A percentile compares a stretch with the other conserved stretches of the same genome.
These are phyloP conservation scores for Penicillium bovifimosum DNA, from an alignment of 495 filamentous ascomycete genomes.

Conservation along the genomic window DNA sequence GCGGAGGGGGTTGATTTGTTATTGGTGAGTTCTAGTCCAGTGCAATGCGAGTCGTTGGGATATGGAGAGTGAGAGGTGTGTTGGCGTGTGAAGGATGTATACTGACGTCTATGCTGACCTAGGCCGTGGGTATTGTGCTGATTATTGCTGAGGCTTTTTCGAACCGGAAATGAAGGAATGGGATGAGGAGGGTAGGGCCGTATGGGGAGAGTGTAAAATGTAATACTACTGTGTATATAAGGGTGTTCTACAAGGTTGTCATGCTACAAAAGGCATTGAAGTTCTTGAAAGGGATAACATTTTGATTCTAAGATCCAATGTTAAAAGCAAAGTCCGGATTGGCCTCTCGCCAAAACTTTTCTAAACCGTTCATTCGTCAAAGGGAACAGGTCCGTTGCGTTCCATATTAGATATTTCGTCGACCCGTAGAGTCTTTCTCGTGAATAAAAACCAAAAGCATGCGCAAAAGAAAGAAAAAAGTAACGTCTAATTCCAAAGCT, in stretches of 20 bases:
- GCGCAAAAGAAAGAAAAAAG: too few relatives aligned
- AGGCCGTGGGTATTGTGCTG: conserved; percentile 22
- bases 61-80: not conserved
- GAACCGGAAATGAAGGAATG: not conserved
- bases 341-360: conserved; percentile 11
- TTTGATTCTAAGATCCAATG: conserved; percentile 3
- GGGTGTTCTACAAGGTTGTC: too few relatives aligned
- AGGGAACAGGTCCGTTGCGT: conserved; percentile 8
- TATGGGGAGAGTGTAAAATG: too few relatives aligned
- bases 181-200: too few relatives aligned
- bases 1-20: conserved; percentile 25
- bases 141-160: conserved; percentile 13
- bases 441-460: conserved; percentile 2
- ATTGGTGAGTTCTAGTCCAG: conserved; percentile 13
- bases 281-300: not conserved
- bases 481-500: not conserved
- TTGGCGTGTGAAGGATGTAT: not conserved
- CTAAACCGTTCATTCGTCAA: conserved; percentile 28
- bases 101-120: not conserved
- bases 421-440: not conserved
- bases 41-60: not conserved
- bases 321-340: not conserved
- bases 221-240: too few relatives aligned
- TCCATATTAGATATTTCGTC: conserved; percentile 18
- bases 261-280: too few relatives aligned